Evolutionary conservation across 2,329 filamentous ascomycete species (phyloP), one percentile per base, ranked within the genome.

Genomic region (Fusarium temperatum): DNA sequence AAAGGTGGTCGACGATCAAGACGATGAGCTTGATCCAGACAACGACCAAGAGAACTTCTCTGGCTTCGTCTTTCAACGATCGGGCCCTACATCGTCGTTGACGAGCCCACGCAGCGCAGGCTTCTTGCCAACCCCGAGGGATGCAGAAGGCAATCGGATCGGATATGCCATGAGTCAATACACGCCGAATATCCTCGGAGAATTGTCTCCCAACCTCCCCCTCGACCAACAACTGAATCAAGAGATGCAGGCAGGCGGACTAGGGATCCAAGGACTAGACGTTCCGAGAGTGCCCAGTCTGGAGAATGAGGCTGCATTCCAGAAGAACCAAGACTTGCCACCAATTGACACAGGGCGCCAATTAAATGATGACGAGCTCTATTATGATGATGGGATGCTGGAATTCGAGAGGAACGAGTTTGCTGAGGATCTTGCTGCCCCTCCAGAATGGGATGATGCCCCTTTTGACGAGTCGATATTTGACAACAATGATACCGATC

Each of bases 381-480:
- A 93, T 79, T 94, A 92, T 77, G 90, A 93, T 71, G 90, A 90
- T 77, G 91, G 90, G 6, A 81, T 90, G 74, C 85, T 87, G 20
- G 86, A 65, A 81, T 89, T 77, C 61, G 83, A 85, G 42, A 78
- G 79, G 45, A 78, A 80, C 26, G 83, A 84, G 59, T 87, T 88
- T 75, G 84, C 85, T 13, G 85, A 84, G 64, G 84, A 85, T 56
- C 83, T 86, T 7, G 85, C 81, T 32, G 78, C 77, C 8, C 76
- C 76, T 47, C 79, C 79, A 18, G 80, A 87, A 66, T 86, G 85
- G 24, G 88, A 91, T 35, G 85, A 85, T 3, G 83, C 84, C 1
- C 85, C 87, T 4, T 94, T 94, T 79, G 92, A 94, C 69, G 92
- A 94, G 79, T 92, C 90, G 11, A 87, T 94, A 20, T 94, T 94